Conservation (phyloP, 495 filamentous ascomycete species). For the Neurospora africana region DNA sequence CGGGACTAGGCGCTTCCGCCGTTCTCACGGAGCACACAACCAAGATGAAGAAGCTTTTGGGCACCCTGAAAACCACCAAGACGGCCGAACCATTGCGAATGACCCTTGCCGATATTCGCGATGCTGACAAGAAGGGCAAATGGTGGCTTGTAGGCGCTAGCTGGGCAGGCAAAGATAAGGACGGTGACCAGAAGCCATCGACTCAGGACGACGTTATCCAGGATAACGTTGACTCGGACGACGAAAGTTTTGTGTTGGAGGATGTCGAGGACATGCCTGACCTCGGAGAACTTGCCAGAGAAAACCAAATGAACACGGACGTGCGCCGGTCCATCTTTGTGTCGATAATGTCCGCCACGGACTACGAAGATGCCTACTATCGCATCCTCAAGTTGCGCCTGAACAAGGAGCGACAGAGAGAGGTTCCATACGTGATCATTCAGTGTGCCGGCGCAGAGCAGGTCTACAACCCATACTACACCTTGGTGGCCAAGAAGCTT, state of each 20-base stretch:
- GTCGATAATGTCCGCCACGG: constrained; percentile 75
- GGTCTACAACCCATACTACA: constrained; percentile 87
- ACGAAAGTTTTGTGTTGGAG: constrained; percentile 18
- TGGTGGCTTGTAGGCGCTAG: constrained; percentile 97
- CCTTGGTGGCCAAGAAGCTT: constrained; percentile 65
- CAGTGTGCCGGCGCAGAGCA: constrained; percentile 80
- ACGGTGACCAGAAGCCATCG: constrained; percentile 10
- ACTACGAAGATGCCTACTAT: constrained; percentile 72
- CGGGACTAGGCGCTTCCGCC: constrained; percentile 49
- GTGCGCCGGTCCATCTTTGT: constrained; percentile 87
- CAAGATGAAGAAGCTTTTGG: constrained; percentile 73
- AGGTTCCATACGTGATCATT: constrained; percentile 79
- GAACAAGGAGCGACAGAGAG: constrained; percentile 73
- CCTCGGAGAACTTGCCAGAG: constrained; percentile 61
- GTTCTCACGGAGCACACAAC: constrained; percentile 66
- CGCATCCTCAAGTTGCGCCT: constrained; percentile 72
- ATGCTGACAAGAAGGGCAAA: constrained; percentile 80
- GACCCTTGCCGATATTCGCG: constrained; percentile 65
- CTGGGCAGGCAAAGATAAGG: constrained; percentile 47
- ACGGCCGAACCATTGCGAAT: constrained; percentile 74
- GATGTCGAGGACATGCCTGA: constrained; percentile 48
- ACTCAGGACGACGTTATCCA: constrained; percentile 27
- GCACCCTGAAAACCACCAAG: constrained; percentile 60
- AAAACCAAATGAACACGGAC: constrained; percentile 91
- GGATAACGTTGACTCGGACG: constrained; percentile 17